These are phyloP conservation scores for Globisporangium acanthophoron DNA, from an alignment of 352 stramenopile species.

Conservation along the genomic window DNA sequence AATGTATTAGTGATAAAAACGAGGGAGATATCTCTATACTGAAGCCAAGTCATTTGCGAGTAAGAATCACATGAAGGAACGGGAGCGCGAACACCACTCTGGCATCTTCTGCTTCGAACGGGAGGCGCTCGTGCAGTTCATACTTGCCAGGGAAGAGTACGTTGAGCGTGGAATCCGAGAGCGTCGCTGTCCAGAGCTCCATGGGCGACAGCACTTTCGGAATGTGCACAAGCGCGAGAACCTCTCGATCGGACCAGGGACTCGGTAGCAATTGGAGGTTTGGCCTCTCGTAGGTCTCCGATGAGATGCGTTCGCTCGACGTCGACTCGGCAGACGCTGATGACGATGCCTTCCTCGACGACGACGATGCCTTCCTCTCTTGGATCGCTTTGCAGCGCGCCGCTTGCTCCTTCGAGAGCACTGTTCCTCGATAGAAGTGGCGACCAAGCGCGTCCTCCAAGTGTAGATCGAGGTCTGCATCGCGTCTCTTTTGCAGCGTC, in stretches of 20 bases:
- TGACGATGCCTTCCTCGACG: not conserved
- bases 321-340: too few relatives aligned
- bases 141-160: constrained; percentile 55
- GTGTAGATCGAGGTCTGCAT: constrained; percentile 43
- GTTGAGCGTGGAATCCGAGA: constrained; percentile 38
- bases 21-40: not conserved
- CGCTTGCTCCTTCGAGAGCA: constrained; percentile 64
- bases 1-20: not conserved
- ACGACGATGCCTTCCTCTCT: not conserved
- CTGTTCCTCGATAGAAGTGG: constrained; percentile 54
- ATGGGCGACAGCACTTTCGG: constrained; percentile 27
- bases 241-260: constrained; percentile 16
- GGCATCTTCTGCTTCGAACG: constrained; percentile 26
- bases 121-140: constrained; percentile 36
- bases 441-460: constrained; percentile 47
- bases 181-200: constrained; percentile 38
- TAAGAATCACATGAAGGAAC: constrained; percentile 22
- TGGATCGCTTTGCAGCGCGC: constrained; percentile 37
- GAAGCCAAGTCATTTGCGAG: constrained; percentile 12
- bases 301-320: constrained; percentile 1
- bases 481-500: constrained; percentile 34
- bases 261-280: constrained; percentile 33
- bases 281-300: constrained; percentile 19
- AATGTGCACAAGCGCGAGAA: constrained; percentile 38
- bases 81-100: constrained; percentile 15